phyloP scores from a whole-genome alignment of 1,284 basidiomycete genomes.

The Trametes pubescens region DNA sequence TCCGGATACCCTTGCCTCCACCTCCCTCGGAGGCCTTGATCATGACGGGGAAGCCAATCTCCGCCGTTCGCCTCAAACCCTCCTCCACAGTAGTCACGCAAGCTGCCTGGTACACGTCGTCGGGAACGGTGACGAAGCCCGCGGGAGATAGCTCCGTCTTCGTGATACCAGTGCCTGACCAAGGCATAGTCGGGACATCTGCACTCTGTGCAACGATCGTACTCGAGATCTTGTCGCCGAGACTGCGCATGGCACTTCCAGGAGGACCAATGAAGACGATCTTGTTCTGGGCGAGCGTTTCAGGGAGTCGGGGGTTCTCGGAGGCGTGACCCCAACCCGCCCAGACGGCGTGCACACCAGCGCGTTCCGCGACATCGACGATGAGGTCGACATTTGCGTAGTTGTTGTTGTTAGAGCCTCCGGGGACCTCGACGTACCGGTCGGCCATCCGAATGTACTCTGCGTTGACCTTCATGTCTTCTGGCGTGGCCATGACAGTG shows the following conservation, averaged over 20 bases:
- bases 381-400: conserved; percentile 99
- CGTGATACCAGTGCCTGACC: conserved; percentile 96
- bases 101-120: conserved; percentile 89
- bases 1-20: conserved; percentile 98
- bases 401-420: conserved; percentile 99
- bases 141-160: conserved; percentile 88
- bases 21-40: conserved; percentile 99
- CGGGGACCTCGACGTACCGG: conserved; percentile 98
- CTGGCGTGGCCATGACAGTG: conserved; percentile 99
- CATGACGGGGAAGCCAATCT: conserved; percentile 98
- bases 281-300: conserved; percentile 91
- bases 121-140: conserved; percentile 95
- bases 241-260: conserved; percentile 97
- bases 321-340: conserved; percentile 99
- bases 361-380: conserved; percentile 96
- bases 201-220: conserved; percentile 99
- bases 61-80: conserved; percentile 84
- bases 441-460: conserved; percentile 99
- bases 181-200: conserved; percentile 98
- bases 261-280: conserved; percentile 99
- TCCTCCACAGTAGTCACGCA: conserved; percentile 93
- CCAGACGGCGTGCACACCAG: conserved; percentile 99
- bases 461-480: conserved; percentile 98
- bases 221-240: conserved; percentile 99
- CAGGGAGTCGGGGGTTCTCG: conserved; percentile 98